Conservation (phyloP, 2,329 filamentous ascomycete species). For the Verticillium longisporum region DNA sequence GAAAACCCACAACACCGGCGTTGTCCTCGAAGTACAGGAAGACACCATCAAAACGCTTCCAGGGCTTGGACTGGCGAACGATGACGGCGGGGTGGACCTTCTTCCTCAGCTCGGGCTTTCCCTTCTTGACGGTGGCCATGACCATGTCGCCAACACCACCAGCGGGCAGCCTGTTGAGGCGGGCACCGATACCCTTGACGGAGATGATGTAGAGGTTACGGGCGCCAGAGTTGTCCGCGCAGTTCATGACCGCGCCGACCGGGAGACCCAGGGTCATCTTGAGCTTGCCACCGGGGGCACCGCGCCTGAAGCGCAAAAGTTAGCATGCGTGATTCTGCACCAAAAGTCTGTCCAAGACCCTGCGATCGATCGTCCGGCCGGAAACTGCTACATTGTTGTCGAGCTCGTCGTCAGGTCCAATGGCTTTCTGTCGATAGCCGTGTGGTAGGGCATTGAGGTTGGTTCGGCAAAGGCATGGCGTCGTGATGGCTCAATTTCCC, state of each 20-base stretch:
- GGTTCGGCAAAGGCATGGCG: neutral
- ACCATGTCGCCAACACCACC: conserved; percentile 99
- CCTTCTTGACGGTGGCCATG: conserved; percentile 99
- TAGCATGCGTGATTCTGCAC: conserved; percentile 16
- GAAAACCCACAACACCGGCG: conserved; percentile 82
- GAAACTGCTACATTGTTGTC: neutral
- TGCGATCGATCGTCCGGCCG: neutral
- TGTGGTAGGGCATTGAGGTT: too few species aligned
- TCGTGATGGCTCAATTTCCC: conserved; percentile 1
- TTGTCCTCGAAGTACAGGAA: conserved; percentile 99
- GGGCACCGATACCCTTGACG: conserved; percentile 97
- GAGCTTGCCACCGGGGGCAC: conserved; percentile 98
- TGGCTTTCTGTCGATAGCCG: too few species aligned
- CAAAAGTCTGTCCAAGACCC: neutral
- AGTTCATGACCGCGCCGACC: conserved; percentile 99
- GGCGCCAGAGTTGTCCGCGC: conserved; percentile 98
- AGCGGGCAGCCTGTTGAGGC: conserved; percentile 93
- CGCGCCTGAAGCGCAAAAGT: conserved; percentile 50
- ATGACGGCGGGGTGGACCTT: conserved; percentile 99
- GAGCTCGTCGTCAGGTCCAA: neutral
- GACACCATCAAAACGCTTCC: conserved; percentile 96
- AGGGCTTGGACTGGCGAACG: conserved; percentile 98
- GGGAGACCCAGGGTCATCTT: conserved; percentile 99
- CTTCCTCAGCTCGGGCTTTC: conserved; percentile 99
- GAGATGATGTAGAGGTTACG: conserved; percentile 99